Base-by-base conservation (phyloP, 176 grass and related monocot species). In the Paspalum vaginatum region DNA sequence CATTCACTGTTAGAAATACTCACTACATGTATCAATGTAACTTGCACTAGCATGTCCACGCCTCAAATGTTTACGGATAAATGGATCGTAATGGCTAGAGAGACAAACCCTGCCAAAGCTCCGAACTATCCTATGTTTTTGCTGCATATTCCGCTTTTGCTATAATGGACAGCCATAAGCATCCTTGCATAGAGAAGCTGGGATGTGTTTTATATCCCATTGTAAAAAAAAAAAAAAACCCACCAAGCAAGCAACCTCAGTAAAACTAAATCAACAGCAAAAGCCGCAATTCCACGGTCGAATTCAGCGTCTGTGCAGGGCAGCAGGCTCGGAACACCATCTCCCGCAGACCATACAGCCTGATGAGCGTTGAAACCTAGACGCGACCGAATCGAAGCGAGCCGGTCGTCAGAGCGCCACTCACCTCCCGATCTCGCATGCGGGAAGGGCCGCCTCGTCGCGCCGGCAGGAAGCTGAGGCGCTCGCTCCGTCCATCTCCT, bases 351-450 rank as follows among this genome's bases (percentile, higher is more conserved):
- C 5, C 54, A 18, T 11, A 21, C 22, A 41, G 26, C 41, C 41
- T 72, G 51, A 51, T 54, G 3, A 26, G 21, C 43, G 8, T 15
- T 21, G 22, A 54, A 16, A 85, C 65, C 48, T 63, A 41, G 48
- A 70, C 0, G 24, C 4, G 54, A 48, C 63, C 40, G 42, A 72
- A 97, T 70, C 53, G 49, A 85, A 75, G 49, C 61, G 46, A 68
- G 47, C 27, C 8, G 8, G 67, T 7, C 21, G 32, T 43, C 61
- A 21, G 68, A 73, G 20, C 26, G 18, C 44, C 42, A 62, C 78
- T 83, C 85, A 99, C 96, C 86, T 91, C 86, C 85, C 47, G 96
- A 95, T 63, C 81, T 88, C 67, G 67, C 42, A 67, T 72, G 81
- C 16, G 70, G 70, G 58, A 85, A 87, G 64, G 72, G 4, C n/a